phyloP scores from a whole-genome alignment of 805 yeast genomes.

The Candida ficus region DNA sequence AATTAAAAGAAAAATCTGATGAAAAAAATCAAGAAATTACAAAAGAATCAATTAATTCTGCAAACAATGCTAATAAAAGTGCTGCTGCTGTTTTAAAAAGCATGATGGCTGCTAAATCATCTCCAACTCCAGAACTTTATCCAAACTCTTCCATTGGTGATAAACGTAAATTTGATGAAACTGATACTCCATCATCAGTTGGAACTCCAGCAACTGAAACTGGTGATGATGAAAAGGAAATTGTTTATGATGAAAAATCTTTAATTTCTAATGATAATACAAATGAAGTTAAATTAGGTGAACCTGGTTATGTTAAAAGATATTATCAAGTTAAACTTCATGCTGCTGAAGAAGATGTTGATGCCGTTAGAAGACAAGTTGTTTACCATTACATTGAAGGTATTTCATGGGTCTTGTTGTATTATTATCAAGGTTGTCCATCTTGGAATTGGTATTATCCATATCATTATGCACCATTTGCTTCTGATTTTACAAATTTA shows the following conservation, averaged over 20 bases:
- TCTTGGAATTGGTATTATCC: conserved; percentile 99
- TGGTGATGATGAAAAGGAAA: conserved; percentile 16
- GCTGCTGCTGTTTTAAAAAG: conserved; percentile 41
- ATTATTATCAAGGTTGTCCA: conserved; percentile 96
- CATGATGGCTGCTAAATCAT: conserved; percentile 24
- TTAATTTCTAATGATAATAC: too few species aligned
- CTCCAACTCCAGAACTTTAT: conserved; percentile 1
- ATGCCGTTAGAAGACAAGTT: conserved; percentile 50
- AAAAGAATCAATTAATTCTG: conserved; percentile 22
- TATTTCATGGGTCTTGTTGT: conserved; percentile 90
- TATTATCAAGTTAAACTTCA: conserved; percentile 77
- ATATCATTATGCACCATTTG: conserved; percentile 97
- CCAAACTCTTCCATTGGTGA: conserved; percentile 13
- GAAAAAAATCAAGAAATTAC: conserved; percentile 24
- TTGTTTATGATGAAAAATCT: too few species aligned
- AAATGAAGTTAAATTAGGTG: conserved; percentile 60
- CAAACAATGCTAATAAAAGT: conserved; percentile 35
- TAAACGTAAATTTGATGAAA: conserved; percentile 16
- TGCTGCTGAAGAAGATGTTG: conserved; percentile 47
- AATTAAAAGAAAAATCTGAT: conserved; percentile 13
- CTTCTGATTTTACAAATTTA: conserved; percentile 67
- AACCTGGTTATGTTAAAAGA: conserved; percentile 80
- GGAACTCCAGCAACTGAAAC: conserved; percentile 11
- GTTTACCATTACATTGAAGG: conserved; percentile 84
- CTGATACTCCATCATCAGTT: conserved; percentile 2